Conservation (phyloP, 2,329 filamentous ascomycete genomes). For the Huntiella savannae region DNA sequence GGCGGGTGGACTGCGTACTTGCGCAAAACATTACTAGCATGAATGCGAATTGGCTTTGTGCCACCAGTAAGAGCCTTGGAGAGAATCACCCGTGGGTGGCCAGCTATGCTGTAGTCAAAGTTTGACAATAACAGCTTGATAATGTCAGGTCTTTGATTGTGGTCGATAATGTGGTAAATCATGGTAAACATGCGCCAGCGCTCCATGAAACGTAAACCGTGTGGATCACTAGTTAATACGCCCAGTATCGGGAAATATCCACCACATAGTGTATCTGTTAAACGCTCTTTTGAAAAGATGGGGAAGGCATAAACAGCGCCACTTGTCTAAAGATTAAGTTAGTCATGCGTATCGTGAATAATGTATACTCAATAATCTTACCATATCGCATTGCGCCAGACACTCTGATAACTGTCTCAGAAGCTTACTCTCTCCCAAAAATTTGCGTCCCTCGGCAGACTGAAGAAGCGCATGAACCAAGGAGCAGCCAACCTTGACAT, state of each 20-base stretch:
- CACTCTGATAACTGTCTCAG: constrained; percentile 89
- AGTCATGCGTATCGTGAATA: background rate
- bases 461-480: constrained; percentile 74
- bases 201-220: constrained; percentile 77
- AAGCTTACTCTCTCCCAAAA: constrained; percentile 79
- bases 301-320: constrained; percentile 65
- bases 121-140: constrained; percentile 75
- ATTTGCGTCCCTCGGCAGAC: constrained; percentile 65
- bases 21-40: constrained; percentile 67
- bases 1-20: constrained; percentile 54
- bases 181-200: constrained; percentile 98
- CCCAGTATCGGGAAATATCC: constrained; percentile 93
- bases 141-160: constrained; percentile 77
- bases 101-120: constrained; percentile 77
- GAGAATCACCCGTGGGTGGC: constrained; percentile 77
- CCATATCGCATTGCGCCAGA: constrained; percentile 80
- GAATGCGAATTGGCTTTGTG: constrained; percentile 78
- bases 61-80: constrained; percentile 87
- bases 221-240: constrained; percentile 61
- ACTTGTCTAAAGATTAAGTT: constrained; percentile 30
- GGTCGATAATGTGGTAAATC: constrained; percentile 95
- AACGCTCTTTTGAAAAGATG: constrained; percentile 70
- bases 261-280: constrained; percentile 70
- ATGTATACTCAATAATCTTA: constrained; percentile 22
- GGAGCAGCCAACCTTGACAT: constrained; percentile 75